phyloP scores from a whole-genome alignment of 306 rosid genomes.

The Delonix regia region DNA sequence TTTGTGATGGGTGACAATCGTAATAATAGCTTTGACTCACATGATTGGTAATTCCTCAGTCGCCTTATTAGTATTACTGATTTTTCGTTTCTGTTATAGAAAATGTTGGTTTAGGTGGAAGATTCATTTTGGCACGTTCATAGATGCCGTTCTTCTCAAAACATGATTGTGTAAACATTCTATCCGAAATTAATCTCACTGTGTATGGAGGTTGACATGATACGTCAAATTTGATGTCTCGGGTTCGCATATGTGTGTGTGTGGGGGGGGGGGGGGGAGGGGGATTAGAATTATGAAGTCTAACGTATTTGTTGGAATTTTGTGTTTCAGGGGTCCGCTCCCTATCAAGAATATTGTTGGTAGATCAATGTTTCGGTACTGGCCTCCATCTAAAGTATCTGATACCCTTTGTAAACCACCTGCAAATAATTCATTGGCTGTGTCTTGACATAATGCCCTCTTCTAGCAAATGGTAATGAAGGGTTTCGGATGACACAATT shows the following conservation, averaged over 20 bases:
- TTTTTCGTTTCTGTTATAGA: conserved; percentile 23
- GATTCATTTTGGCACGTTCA: conserved; percentile 26
- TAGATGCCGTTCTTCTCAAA: conserved; percentile 44
- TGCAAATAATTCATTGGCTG: conserved; percentile 49
- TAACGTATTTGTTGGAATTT: conserved; percentile 32
- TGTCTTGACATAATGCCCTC: conserved; percentile 53
- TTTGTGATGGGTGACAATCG: conserved; percentile 98
- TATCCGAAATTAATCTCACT: background rate
- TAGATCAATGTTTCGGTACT: conserved; percentile 87
- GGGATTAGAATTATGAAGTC: conserved; percentile 6
- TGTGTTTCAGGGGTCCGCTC: conserved; percentile 90
- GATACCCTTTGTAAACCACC: conserved; percentile 43
- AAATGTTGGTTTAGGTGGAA: conserved; percentile 33
- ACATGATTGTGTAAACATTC: conserved; percentile 44
- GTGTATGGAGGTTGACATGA: background rate
- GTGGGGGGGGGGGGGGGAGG: too few species aligned
- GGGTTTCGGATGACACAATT: conserved; percentile 23
- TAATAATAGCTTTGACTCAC: conserved; percentile 92
- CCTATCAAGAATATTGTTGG: conserved; percentile 89
- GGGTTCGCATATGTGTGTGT: background rate
- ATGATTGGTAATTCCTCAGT: conserved; percentile 68
- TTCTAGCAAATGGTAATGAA: conserved; percentile 15
- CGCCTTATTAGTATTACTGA: conserved; percentile 32
- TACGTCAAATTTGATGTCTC: background rate
- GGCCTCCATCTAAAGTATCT: conserved; percentile 91